A percentile compares a stretch with the other conserved stretches of the same genome.
phyloP scores from a whole-genome alignment of 176 grass and related monocot genomes.

The Lolium rigidum region DNA sequence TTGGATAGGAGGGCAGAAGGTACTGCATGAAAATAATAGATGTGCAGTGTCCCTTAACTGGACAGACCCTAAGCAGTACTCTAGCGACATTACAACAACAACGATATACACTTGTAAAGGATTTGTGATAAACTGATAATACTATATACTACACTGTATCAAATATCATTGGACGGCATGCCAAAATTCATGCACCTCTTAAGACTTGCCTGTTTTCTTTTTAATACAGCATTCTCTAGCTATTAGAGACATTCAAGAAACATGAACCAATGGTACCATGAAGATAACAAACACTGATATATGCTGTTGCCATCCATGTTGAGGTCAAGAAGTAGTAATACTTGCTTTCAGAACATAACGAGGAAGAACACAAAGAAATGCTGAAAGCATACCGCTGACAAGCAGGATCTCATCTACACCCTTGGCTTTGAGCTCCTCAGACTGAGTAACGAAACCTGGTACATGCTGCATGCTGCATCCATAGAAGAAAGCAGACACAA shows the following conservation, averaged over 20 bases:
- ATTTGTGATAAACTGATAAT: constrained; percentile 1
- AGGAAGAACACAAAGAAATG: background rate
- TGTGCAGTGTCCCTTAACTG: constrained; percentile 4
- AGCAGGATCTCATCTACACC: constrained; percentile 91
- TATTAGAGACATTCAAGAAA: background rate
- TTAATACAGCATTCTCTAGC: background rate
- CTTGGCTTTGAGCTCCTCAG: constrained; percentile 94
- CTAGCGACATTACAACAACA: background rate
- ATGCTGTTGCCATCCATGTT: background rate
- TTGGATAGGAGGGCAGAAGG: background rate
- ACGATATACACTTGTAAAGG: background rate
- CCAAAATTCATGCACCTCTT: background rate
- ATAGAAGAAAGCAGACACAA: constrained; percentile 29
- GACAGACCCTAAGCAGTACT: background rate
- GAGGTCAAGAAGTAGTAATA: constrained; percentile 15
- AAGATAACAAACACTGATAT: background rate
- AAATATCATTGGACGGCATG: background rate
- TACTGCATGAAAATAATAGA: background rate
- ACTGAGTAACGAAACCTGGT: constrained; percentile 82
- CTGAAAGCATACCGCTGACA: constrained; percentile 61
- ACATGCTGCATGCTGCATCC: constrained; percentile 81
- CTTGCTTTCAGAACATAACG: background rate
- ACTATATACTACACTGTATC: background rate
- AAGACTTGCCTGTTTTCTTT: background rate
- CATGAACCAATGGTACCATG: background rate